Conservation (phyloP, 2,329 filamentous ascomycete species). For the Xylariaceae sp. region DNA sequence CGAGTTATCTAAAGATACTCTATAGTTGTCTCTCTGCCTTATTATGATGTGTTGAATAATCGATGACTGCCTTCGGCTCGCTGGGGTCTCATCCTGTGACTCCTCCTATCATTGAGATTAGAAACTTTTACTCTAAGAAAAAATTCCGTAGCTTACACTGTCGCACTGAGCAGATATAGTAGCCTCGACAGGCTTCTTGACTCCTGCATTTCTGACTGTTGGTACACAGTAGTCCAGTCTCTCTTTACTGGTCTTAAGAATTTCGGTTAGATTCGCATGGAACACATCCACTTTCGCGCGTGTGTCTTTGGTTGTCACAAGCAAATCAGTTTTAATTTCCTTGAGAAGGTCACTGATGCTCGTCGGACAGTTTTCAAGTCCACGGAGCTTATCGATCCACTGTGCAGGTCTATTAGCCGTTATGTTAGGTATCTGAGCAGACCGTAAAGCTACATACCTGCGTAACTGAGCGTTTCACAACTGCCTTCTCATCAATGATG, state of each 20-base stretch:
- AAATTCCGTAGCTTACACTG: no score
- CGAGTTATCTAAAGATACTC: background rate
- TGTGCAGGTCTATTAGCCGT: background rate
- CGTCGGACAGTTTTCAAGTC: background rate
- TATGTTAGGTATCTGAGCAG: background rate
- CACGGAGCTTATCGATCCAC: background rate
- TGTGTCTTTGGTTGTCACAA: background rate
- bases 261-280: background rate
- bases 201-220: background rate
- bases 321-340: background rate
- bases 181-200: background rate
- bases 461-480: slow-evolving; percentile 10
- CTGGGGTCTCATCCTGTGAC: background rate
- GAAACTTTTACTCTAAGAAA: no score
- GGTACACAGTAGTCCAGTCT: background rate
- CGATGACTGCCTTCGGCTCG: background rate
- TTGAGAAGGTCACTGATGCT: background rate
- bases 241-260: background rate
- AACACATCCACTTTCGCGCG: background rate
- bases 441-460: slow-evolving; percentile 6
- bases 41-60: background rate
- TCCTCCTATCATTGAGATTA: background rate
- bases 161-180: background rate
- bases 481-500: background rate
- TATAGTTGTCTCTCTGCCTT: background rate